A percentile compares a stretch with the other conserved stretches of the same genome.
These are phyloP conservation scores for Dendrobium nobile DNA, from an alignment of 106 monocot genomes.

Conservation along the genomic window DNA sequence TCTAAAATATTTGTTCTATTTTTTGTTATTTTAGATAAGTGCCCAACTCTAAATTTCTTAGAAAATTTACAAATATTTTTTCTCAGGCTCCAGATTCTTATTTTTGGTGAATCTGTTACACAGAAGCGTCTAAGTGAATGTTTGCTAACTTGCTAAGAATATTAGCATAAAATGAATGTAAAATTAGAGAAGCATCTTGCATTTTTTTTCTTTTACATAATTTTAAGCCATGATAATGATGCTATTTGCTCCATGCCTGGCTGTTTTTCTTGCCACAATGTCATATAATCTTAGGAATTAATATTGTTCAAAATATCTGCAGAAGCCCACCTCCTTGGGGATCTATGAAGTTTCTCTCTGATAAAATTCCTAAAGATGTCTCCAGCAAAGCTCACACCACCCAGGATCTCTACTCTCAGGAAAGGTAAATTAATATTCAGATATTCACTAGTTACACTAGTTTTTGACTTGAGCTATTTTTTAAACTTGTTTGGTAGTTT, in stretches of 20 bases:
- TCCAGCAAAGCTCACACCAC: slow-evolving; percentile 48
- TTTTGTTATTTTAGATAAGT: too few species aligned
- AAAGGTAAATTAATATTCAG: slow-evolving; percentile 27
- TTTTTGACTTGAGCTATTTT: not conserved
- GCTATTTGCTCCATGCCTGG: not conserved
- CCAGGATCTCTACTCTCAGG: slow-evolving; percentile 37
- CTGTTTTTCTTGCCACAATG: not conserved
- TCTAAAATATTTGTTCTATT: too few species aligned
- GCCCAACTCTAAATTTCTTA: too few species aligned
- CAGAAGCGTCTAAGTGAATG: not conserved
- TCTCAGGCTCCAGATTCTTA: too few species aligned
- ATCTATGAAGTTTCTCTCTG: slow-evolving; percentile 57
- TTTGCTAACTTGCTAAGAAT: too few species aligned
- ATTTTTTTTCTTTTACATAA: too few species aligned
- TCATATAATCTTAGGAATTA: not conserved
- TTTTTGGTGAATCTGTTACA: too few species aligned
- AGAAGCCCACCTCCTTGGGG: slow-evolving; percentile 66
- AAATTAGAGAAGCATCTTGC: too few species aligned
- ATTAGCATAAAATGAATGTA: too few species aligned
- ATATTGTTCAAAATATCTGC: slow-evolving; percentile 3
- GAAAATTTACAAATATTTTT: too few species aligned
- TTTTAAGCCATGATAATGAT: too few species aligned
- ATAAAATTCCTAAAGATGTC: slow-evolving; percentile 61
- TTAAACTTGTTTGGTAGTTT: not conserved
- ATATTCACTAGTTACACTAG: not conserved